A percentile compares a stretch with the other conserved stretches of the same genome.
These are phyloP conservation scores for Cryptococcus sp. DNA, from an alignment of 1,284 basidiomycete species.

Conservation along the genomic window DNA sequence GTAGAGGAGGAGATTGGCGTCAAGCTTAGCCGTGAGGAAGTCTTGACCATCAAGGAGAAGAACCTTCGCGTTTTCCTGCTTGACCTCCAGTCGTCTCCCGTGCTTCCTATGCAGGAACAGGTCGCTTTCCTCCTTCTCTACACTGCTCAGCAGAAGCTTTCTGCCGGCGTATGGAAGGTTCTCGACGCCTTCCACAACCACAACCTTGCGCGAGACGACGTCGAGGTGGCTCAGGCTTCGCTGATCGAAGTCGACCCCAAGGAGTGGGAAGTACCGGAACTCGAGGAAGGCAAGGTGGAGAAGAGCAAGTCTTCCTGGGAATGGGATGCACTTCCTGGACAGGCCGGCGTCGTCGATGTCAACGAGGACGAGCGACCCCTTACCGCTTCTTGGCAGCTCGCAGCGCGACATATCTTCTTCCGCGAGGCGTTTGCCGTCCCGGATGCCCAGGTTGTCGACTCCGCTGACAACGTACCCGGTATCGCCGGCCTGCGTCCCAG, in stretches of 20 bases:
- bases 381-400: constrained; percentile 70
- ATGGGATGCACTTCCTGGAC: constrained; percentile 49
- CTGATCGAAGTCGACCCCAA: constrained; percentile 41
- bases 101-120: constrained; percentile 49
- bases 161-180: constrained; percentile 46
- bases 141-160: constrained; percentile 47
- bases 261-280: constrained; percentile 44
- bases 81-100: constrained; percentile 36
- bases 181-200: constrained; percentile 52
- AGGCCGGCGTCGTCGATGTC: constrained; percentile 43
- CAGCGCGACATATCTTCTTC: constrained; percentile 87
- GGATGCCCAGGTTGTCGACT: constrained; percentile 48
- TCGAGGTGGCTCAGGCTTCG: constrained; percentile 51
- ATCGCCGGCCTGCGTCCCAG: constrained; percentile 80
- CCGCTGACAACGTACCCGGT: constrained; percentile 52
- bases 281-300: constrained; percentile 44
- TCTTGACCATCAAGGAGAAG: constrained; percentile 48
- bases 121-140: constrained; percentile 55
- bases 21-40: constrained; percentile 49
- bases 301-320: constrained; percentile 48
- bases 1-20: constrained; percentile 49
- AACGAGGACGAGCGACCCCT: constrained; percentile 44
- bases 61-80: constrained; percentile 54
- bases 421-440: constrained; percentile 67
- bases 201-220: constrained; percentile 45